Conservation (phyloP, 2,329 filamentous ascomycete genomes). For the Fusarium burgessii region DNA sequence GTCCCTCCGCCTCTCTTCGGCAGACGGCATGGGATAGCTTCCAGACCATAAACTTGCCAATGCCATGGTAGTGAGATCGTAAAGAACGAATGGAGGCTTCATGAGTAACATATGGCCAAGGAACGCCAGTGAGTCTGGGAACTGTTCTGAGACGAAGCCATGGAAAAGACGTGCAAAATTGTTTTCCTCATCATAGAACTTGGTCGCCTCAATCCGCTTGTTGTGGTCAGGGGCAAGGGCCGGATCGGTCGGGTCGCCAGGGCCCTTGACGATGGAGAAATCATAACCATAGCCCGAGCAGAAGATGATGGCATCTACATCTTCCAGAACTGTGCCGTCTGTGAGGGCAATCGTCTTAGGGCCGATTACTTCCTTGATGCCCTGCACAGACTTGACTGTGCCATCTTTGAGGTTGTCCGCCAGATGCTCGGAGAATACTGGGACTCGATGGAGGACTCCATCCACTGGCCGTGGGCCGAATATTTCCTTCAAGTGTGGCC, state of each 20-base stretch:
- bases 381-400: constrained; percentile 43
- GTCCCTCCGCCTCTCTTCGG: constrained; percentile 42
- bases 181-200: constrained; percentile 36
- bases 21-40: constrained; percentile 33
- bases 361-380: constrained; percentile 47
- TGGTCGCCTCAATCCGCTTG: constrained; percentile 38
- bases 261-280: constrained; percentile 46
- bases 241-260: constrained; percentile 46
- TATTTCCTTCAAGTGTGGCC: constrained; percentile 34
- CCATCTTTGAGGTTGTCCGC: constrained; percentile 46
- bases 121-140: constrained; percentile 49
- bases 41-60: constrained; percentile 48
- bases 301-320: constrained; percentile 51
- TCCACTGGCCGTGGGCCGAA: constrained; percentile 28
- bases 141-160: constrained; percentile 50
- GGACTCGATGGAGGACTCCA: constrained; percentile 42
- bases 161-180: constrained; percentile 48
- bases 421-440: constrained; percentile 48
- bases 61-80: constrained; percentile 50
- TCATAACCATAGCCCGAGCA: constrained; percentile 51
- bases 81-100: constrained; percentile 45
- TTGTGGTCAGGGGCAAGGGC: constrained; percentile 45
- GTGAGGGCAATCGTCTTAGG: constrained; percentile 47
- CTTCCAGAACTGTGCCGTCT: constrained; percentile 48
- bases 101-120: constrained; percentile 44